Evolutionary conservation across 371 early-diverging fungal species (phyloP), one percentile per base, ranked within the genome.

Genomic region (Cladochytrium tenue): DNA sequence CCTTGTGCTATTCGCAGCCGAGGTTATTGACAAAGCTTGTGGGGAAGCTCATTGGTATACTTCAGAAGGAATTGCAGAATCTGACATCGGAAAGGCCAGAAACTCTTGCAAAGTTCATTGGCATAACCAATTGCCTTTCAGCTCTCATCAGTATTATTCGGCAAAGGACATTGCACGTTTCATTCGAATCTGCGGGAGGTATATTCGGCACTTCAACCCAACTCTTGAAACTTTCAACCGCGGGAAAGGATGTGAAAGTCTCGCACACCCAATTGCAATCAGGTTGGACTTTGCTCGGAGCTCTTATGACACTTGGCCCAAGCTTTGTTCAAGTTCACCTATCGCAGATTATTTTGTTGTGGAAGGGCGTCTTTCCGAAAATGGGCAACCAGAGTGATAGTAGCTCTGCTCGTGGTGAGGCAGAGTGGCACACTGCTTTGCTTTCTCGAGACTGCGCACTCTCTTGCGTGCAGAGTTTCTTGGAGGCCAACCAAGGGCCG

Each of bases 251-350:
- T 17, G 64, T 75, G 3, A 75, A 78, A 25, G 79, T 89, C 31
- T 81, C 87, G 3, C 76, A 81, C 53, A 81, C 84, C n/a, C 90
- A 91, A 60, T 33, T 65, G 2, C 90, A 92, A 65, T 88, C 89
- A 0, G 93, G 89, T 0, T 95, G 95, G 93, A 87, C 81, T 4
- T 76, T 95, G 15, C 81, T 93, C 7, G 90, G 90, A 0, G 79
- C 89, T 0, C 73, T 95, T 26, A 91, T 93, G 91, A 81, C 88
- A 31, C 78, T 93, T 17, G 94, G 94, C 0, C 90, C 92, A 0
- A 88, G 89, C 59, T 87, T 92, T 64, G 93, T 92, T 50, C 84
- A 85, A 53, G 87, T 92, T 32, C 92, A 93, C 63, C 66, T 92
- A 17, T 89, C 93, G 0, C 94, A 93, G 66, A 69, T 93, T 1